A percentile compares a stretch with the other conserved stretches of the same genome.
Evolutionary conservation across 371 early-diverging fungal genomes (phyloP).

Genomic region (Lichtheimia ornata): DNA sequence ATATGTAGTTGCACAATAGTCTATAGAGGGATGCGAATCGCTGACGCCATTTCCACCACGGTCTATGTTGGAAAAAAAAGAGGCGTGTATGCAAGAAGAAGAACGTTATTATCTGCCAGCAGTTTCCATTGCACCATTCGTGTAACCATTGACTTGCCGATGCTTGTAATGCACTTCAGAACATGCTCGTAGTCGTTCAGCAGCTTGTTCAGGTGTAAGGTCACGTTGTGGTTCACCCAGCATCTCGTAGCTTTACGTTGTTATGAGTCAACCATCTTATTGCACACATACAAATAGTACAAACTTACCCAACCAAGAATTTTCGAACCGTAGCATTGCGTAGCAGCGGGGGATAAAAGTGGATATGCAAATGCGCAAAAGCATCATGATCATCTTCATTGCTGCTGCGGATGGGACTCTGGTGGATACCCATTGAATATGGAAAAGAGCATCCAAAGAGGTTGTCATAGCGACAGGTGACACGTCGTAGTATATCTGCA

Average conservation of each 20-base stretch:
- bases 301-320: conserved; percentile 86
- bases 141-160: conserved; percentile 18
- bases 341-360: conserved; percentile 94
- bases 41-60: conserved; percentile 11
- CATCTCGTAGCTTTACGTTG: conserved; percentile 79
- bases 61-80: conserved; percentile 5
- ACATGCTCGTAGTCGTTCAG: conserved; percentile 57
- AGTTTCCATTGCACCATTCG: neutral
- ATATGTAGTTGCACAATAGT: conserved; percentile 1
- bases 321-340: conserved; percentile 89
- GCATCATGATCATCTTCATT: conserved; percentile 22
- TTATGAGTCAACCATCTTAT: neutral
- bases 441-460: conserved; percentile 92
- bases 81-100: neutral
- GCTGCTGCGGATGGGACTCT: conserved; percentile 65
- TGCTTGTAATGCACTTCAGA: conserved; percentile 69
- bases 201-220: conserved; percentile 91
- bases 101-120: neutral
- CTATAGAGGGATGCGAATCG: conserved; percentile 5
- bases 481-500: conserved; percentile 72
- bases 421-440: conserved; percentile 94
- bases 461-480: conserved; percentile 89
- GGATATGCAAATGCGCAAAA: conserved; percentile 82
- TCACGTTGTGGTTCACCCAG: conserved; percentile 94
- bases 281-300: neutral